Conservation (phyloP, 1,139 yeast genomes). For the Debaryomyces subglobosus region DNA sequence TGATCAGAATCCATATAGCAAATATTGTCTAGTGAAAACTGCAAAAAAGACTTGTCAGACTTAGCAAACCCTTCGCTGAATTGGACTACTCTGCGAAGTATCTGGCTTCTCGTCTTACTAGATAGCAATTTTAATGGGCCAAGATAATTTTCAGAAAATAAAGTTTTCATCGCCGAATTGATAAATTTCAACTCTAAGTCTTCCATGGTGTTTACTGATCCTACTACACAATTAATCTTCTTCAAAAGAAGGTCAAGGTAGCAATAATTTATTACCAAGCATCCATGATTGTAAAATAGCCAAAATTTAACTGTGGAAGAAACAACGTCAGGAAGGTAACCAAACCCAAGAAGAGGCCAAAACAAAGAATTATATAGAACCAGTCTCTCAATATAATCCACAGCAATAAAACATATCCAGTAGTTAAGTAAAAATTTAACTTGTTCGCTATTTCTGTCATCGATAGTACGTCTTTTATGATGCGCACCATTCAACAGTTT, state of each 20-base stretch:
- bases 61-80: background rate
- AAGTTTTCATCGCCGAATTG: constrained; percentile 17
- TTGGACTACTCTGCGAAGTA: background rate
- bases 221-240: background rate
- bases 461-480: background rate
- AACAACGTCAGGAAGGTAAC: constrained; percentile 4
- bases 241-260: constrained; percentile 6
- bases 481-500: constrained; percentile 17
- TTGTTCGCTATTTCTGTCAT: constrained; percentile 12
- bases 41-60: constrained; percentile 11
- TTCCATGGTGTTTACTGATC: constrained; percentile 12
- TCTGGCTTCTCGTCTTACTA: background rate
- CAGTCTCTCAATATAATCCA: constrained; percentile 17
- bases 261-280: constrained; percentile 21
- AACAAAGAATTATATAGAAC: constrained; percentile 12
- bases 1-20: constrained; percentile 16
- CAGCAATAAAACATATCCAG: constrained; percentile 29
- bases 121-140: constrained; percentile 5
- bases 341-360: background rate
- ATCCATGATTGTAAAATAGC: constrained; percentile 34
- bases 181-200: constrained; percentile 18
- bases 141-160: constrained; percentile 14
- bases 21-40: constrained; percentile 13
- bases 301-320: constrained; percentile 23
- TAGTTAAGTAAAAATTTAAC: constrained; percentile 26